Base-by-base conservation (phyloP, 495 filamentous ascomycete species). In the Penicillium tannophilum region DNA sequence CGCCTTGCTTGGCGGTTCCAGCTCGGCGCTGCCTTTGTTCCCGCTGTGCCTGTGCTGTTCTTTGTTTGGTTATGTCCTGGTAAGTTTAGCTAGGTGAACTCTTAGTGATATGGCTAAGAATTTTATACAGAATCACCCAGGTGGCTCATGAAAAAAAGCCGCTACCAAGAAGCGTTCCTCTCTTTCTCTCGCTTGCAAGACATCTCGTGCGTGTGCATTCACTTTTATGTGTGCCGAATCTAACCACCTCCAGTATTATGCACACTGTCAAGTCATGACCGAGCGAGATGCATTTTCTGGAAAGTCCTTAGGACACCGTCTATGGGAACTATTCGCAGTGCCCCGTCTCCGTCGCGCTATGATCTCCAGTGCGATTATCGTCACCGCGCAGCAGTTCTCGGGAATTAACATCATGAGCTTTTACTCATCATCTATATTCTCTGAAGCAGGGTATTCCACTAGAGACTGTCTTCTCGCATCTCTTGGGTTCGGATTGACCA, bases 301-400 rank as follows among this genome's bases (percentile, higher is more conserved):
- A 11, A 59, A 68, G 58, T 81, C 79, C 52, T 86, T 82, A 60
- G 42, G 81, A 48, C 76, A 72, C 23, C 79, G 86, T 28, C 78
- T 88, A 57, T 58, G 77, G 50, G 81, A 90, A 54, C 71, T 88
- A 14, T 88, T 89, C 67, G 82, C 82, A 5, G 82, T 88, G 52
- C 86, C 86, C 12, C 84, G 86, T 45, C 72, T 88, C 48, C 80
- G 86, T 39, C 82, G 87, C 47, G 86, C 86, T 19, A 88, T 82
- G 26, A 75, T 84, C n/a, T 87, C 86, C 31, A 84, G 82, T 1
- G 76, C 74, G 47, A 76, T 82, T 4, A 85, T 90, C 52, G 89
- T 90, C 80, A 79, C 88, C 52, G 85, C 84, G 8, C 88, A 93
- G 74, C 90, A 94, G 72, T 90, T 94, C 84, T 93, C 90, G 66